phyloP scores from a whole-genome alignment of 352 stramenopile species.

The Thalassiosira ordinaria region DNA sequence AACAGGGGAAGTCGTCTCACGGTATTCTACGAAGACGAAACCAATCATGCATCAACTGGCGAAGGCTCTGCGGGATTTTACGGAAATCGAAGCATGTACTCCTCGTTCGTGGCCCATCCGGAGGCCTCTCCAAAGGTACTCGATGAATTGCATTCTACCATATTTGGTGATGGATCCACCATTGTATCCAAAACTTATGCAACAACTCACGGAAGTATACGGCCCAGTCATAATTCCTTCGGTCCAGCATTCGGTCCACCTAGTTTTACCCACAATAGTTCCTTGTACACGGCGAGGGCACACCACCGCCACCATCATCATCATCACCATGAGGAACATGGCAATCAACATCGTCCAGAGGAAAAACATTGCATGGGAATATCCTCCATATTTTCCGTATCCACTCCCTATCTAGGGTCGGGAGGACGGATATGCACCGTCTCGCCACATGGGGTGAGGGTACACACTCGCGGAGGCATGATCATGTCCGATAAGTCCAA shows the following conservation, averaged over 20 bases:
- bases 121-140: conserved; percentile 55
- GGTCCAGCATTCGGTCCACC: conserved; percentile 56
- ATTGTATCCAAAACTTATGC: not conserved
- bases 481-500: conserved; percentile 44
- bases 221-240: conserved; percentile 71
- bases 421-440: conserved; percentile 61
- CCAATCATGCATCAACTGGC: conserved; percentile 33
- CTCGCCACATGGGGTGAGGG: conserved; percentile 66
- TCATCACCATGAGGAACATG: not conserved
- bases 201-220: conserved; percentile 11
- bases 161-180: conserved; percentile 35
- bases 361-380: conserved; percentile 72
- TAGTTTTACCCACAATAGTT: not conserved
- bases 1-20: conserved; percentile 48
- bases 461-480: conserved; percentile 74
- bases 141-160: conserved; percentile 61
- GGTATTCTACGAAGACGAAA: conserved; percentile 42
- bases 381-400: conserved; percentile 59
- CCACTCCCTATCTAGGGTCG: conserved; percentile 11
- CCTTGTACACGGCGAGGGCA: not conserved
- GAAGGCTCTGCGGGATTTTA: conserved; percentile 5
- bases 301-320: not conserved
- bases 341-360: conserved; percentile 24
- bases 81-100: conserved; percentile 65
- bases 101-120: conserved; percentile 73